Conservation (phyloP, 768 basidiomycete species). For the Xerocomellus dryophilus region DNA sequence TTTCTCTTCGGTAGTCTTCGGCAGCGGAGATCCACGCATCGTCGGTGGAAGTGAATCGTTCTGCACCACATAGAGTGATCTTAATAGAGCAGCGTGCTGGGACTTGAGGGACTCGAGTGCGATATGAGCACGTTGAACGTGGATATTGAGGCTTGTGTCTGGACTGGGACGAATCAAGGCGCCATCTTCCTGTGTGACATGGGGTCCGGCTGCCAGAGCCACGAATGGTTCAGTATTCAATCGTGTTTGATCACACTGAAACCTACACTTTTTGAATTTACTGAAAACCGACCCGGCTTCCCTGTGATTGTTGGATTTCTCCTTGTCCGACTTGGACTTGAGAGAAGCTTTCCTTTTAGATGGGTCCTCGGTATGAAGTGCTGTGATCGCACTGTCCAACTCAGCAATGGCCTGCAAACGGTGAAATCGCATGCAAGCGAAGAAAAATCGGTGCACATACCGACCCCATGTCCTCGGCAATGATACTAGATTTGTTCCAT, state of each 20-base stretch:
- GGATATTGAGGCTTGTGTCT: conserved; percentile 18
- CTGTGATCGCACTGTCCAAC: conserved; percentile 52
- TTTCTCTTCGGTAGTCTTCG: conserved; percentile 50
- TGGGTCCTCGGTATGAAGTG: conserved; percentile 39
- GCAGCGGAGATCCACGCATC: conserved; percentile 34
- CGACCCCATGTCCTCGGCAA: conserved; percentile 64
- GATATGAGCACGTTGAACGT: conserved; percentile 44
- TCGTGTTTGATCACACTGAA: not conserved
- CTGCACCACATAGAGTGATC: conserved; percentile 39
- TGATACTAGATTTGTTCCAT: conserved; percentile 45
- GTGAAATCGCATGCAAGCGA: conserved; percentile 2
- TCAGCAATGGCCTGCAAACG: conserved; percentile 50
- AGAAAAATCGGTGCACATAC: conserved; percentile 39
- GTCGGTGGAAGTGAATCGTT: conserved; percentile 27
- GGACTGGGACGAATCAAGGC: conserved; percentile 13
- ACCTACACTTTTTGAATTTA: conserved; percentile 60
- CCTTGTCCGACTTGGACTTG: conserved; percentile 44
- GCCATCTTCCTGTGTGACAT: conserved; percentile 29
- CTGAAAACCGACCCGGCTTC: conserved; percentile 44
- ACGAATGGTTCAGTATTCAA: not conserved
- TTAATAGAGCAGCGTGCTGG: conserved; percentile 53
- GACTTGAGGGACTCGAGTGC: conserved; percentile 54
- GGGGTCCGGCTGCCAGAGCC: conserved; percentile 17
- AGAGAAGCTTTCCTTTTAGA: conserved; percentile 36
- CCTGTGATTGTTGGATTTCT: conserved; percentile 37